Base-by-base conservation (phyloP, 2,329 filamentous ascomycete genomes). In the Xylariaceae sp. region DNA sequence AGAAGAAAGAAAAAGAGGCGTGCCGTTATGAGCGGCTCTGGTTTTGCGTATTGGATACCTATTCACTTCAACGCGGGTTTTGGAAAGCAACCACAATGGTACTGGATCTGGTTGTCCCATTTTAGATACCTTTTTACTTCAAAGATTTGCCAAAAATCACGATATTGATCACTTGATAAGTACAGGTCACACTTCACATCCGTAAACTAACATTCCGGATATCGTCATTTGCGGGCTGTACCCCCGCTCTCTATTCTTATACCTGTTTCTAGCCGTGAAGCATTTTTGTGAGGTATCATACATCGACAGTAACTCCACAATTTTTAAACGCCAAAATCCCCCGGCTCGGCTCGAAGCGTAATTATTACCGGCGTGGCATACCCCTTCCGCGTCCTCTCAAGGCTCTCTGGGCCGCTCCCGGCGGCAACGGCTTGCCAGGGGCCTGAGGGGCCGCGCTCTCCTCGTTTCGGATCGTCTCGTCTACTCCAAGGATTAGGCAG, bases 391-490 rank as follows among this genome's bases (percentile, higher is more conserved):
- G 76, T 49, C 86, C 88, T 52, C 91, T 79, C 55, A 97, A 71
- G 34, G 90, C 92, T 62, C 92, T 78, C 74, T 97, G 92, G 10
- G 92, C 91, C 19, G 92, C 91, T 56, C 86, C 87, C 1, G 85
- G 84, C 4, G 86, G 87, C 55, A 91, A 73, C 17, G 82, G 79
- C 67, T 86, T 77, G 45, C 82, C 79, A 0, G 92, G 92, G 7
- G 82, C 89, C 68, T 95, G 88, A 20, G 91, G 86, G 67, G 82
- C 76, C 59, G 84, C 79, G 61, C 88, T 95, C 74, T 97, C 91
- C 74, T 98, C 89, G 70, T 98, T 98, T 71, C 84, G 90, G 71
- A 98, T 97, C 25, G 93, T 98, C 81, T 98, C 93, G 64, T 98
- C 93, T 45, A 98, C 93, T 59, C 89, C 86, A 61, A 98, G 73